phyloP scores from a whole-genome alignment of 2,329 filamentous ascomycete genomes.

The Trichoderma aggressivum region DNA sequence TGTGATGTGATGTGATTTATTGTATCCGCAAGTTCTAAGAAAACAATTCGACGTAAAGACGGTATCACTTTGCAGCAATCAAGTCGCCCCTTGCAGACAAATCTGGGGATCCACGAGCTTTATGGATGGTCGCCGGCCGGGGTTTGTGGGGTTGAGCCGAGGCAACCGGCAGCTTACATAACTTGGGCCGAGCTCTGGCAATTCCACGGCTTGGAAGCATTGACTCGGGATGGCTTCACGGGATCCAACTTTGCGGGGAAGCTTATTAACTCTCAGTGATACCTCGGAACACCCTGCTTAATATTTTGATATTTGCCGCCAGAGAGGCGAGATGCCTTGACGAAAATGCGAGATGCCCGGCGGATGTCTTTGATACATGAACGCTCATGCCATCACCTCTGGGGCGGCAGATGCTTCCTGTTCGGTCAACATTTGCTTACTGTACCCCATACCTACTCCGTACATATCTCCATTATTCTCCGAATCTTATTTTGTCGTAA shows the following conservation, averaged over 20 bases:
- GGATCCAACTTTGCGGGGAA: background rate
- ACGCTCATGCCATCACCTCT: background rate
- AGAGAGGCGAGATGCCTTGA: background rate
- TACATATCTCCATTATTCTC: background rate
- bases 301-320: background rate
- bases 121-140: constrained; percentile 12
- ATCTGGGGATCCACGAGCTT: constrained; percentile 12
- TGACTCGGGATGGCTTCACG: background rate
- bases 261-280: background rate
- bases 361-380: background rate
- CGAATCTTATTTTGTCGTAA: background rate
- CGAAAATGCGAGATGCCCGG: background rate
- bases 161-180: constrained; percentile 16
- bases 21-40: background rate
- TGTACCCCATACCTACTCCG: background rate
- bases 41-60: background rate
- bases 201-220: background rate
- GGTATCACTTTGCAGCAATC: background rate
- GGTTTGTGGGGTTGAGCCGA: constrained; percentile 19
- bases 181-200: constrained; percentile 2
- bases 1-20: constrained; percentile 25
- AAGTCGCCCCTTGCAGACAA: background rate
- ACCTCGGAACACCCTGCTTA: background rate
- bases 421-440: background rate
- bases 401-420: background rate